Evolutionary conservation across 2,329 filamentous ascomycete species (phyloP).

Genomic region (Fusarium sp.): DNA sequence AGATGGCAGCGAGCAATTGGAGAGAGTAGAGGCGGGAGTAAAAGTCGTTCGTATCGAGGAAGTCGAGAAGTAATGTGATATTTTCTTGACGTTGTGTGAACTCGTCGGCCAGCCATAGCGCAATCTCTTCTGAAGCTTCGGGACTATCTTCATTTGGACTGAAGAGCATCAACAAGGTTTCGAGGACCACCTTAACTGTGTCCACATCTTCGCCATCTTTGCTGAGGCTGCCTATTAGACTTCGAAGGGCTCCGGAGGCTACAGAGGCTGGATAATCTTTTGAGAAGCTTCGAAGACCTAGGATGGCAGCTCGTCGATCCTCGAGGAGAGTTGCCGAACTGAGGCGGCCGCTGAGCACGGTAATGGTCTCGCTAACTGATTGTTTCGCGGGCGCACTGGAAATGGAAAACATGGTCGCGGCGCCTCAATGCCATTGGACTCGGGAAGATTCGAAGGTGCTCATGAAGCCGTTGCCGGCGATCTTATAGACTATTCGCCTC

Average conservation of each 20-base stretch:
- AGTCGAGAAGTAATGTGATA: constrained; percentile 85
- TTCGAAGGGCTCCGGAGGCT: constrained; percentile 87
- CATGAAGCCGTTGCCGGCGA: constrained; percentile 29
- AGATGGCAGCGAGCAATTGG: constrained; percentile 86
- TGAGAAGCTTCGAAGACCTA: constrained; percentile 92
- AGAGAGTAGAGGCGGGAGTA: constrained; percentile 91
- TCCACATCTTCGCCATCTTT: constrained; percentile 95
- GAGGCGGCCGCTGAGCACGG: constrained; percentile 84
- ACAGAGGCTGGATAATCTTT: constrained; percentile 97
- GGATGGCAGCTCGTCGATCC: constrained; percentile 90
- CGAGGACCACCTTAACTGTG: constrained; percentile 91
- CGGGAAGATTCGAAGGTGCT: constrained; percentile 15
- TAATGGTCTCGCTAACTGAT: constrained; percentile 94
- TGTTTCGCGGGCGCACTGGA: constrained; percentile 86
- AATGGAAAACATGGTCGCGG: constrained; percentile 66
- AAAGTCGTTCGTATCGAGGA: constrained; percentile 86
- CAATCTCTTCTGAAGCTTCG: constrained; percentile 95
- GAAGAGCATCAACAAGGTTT: constrained; percentile 95
- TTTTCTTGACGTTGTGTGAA: constrained; percentile 99
- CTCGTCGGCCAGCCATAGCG: constrained; percentile 94
- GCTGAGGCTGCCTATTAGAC: constrained; percentile 81
- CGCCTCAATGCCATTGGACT: constrained; percentile 46
- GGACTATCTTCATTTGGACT: constrained; percentile 74
- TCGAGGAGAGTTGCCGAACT: constrained; percentile 90
- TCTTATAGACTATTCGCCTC: constrained; percentile 4